These are phyloP conservation scores for Saturnispora saitoi DNA, from an alignment of 805 yeast genomes.

Conservation along the genomic window DNA sequence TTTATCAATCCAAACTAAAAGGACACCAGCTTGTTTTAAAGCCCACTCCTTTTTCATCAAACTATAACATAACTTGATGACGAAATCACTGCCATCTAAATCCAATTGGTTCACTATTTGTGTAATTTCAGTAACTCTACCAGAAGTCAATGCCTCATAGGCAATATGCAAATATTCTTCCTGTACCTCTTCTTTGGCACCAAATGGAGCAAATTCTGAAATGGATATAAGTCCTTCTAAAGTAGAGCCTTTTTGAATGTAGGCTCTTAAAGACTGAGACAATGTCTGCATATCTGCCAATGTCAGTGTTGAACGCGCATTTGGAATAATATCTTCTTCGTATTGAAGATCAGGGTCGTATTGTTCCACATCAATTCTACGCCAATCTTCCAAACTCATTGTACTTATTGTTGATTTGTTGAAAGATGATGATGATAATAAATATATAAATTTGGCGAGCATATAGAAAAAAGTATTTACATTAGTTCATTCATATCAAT, in stretches of 20 bases:
- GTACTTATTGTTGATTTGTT: no score
- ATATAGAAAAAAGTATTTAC: background rate
- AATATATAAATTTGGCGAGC: background rate
- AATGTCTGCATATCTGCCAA: constrained; percentile 46
- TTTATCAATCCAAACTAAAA: constrained; percentile 89
- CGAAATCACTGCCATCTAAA: constrained; percentile 60
- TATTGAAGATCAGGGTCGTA: constrained; percentile 68
- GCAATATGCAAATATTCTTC: constrained; percentile 45
- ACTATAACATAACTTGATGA: constrained; percentile 78
- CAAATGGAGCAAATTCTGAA: constrained; percentile 75
- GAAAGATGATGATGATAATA: background rate
- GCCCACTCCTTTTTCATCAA: constrained; percentile 75
- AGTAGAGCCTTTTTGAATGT: constrained; percentile 65
- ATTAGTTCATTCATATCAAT: background rate
- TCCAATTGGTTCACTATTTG: constrained; percentile 50
- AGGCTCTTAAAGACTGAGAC: constrained; percentile 49
- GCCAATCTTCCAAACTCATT: constrained; percentile 61
- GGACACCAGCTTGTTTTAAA: constrained; percentile 76
- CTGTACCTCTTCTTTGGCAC: constrained; percentile 55
- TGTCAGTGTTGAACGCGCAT: constrained; percentile 34
- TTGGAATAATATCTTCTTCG: constrained; percentile 27
- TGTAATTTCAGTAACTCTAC: constrained; percentile 59
- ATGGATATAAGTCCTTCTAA: constrained; percentile 55
- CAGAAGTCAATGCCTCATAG: constrained; percentile 61
- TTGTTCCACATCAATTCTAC: constrained; percentile 91